phyloP scores from a whole-genome alignment of 208 protist genomes.

The Leishmania tropica region DNA sequence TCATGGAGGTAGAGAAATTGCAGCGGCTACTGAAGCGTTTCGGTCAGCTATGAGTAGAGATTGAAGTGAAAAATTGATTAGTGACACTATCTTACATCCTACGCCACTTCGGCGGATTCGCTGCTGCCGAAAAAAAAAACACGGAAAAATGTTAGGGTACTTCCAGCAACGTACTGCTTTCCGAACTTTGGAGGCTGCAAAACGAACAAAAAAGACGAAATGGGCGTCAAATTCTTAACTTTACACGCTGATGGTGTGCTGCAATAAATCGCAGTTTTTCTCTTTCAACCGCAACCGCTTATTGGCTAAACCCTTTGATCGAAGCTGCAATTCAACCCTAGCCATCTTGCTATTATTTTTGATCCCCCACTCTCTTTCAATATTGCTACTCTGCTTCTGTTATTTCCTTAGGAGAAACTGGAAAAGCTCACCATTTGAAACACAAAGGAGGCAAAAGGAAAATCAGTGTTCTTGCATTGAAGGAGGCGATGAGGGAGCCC shows the following conservation, averaged over 20 bases:
- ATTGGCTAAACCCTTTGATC: background rate
- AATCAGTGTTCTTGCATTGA: background rate
- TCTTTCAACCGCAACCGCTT: background rate
- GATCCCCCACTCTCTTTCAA: background rate
- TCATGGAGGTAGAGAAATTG: slow-evolving; percentile 57
- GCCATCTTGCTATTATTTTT: background rate
- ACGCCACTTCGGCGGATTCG: background rate
- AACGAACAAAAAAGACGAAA: background rate
- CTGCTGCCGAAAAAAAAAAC: background rate
- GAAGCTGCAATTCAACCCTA: background rate
- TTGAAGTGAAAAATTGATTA: background rate
- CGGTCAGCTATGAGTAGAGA: slow-evolving; percentile 11
- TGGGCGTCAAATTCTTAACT: background rate
- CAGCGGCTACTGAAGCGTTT: slow-evolving; percentile 44
- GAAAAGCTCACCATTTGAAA: background rate
- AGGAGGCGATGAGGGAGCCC: slow-evolving; percentile 48
- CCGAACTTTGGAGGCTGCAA: background rate
- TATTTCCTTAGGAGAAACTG: background rate
- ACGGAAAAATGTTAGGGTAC: background rate
- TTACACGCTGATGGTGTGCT: background rate
- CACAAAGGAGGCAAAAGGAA: background rate
- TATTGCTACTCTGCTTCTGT: background rate
- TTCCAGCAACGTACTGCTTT: background rate
- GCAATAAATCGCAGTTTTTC: background rate
- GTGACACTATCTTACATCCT: background rate